phyloP scores from a whole-genome alignment of 176 grass and related monocot species.

The Poa pratensis region DNA sequence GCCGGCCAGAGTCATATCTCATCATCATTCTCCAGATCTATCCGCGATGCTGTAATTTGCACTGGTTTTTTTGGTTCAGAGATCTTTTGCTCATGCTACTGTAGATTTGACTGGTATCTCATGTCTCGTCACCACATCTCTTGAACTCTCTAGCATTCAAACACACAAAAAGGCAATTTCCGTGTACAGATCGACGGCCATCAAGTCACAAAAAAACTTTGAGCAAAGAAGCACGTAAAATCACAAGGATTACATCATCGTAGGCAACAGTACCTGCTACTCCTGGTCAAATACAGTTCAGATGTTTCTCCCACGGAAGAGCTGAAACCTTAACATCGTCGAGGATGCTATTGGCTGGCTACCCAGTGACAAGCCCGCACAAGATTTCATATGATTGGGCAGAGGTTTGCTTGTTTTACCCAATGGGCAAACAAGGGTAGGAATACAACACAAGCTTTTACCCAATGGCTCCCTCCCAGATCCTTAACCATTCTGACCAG shows the following conservation, averaged over 20 bases:
- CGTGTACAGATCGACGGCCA: not conserved
- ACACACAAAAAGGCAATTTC: not conserved
- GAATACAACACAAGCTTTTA: conserved; percentile 32
- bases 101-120: conserved; percentile 16
- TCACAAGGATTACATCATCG: not conserved
- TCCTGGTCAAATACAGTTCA: not conserved
- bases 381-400: conserved; percentile 68
- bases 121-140: conserved; percentile 6
- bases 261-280: not conserved
- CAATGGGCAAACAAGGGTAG: conserved; percentile 41
- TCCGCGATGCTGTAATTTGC: too few relatives aligned
- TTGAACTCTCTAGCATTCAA: not conserved
- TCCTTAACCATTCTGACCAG: conserved; percentile 43
- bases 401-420: conserved; percentile 31
- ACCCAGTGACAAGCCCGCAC: conserved; percentile 29
- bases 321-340: conserved; percentile 73
- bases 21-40: too few relatives aligned
- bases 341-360: conserved; percentile 46
- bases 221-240: not conserved
- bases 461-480: conserved; percentile 14
- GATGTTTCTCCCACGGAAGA: conserved; percentile 17
- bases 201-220: not conserved
- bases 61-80: not conserved
- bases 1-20: too few relatives aligned
- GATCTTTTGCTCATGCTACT: conserved; percentile 26